A percentile compares a stretch with the other conserved stretches of the same genome.
phyloP scores from a whole-genome alignment of 495 filamentous ascomycete species.

The Hypoxylon crocopeplum region DNA sequence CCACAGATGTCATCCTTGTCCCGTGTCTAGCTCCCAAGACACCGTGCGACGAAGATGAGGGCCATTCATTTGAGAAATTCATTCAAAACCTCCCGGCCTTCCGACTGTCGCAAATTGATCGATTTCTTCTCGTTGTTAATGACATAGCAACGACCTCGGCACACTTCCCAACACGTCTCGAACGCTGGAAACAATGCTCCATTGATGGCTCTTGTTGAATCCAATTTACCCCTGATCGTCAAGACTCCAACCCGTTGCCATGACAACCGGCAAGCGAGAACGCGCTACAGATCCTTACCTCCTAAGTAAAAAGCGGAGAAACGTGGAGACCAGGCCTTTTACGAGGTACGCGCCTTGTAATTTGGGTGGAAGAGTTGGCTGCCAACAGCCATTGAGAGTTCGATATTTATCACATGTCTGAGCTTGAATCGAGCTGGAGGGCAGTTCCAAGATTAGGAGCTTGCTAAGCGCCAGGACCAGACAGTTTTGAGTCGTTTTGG shows the following conservation, averaged over 20 bases:
- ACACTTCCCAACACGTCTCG: constrained; percentile 6
- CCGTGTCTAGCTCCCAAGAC: constrained; percentile 5
- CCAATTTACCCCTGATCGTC: constrained; percentile 40
- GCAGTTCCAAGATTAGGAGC: not conserved
- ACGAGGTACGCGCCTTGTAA: constrained; percentile 29
- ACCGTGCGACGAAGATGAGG: constrained; percentile 2
- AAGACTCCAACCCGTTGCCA: constrained; percentile 33
- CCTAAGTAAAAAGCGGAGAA: constrained; percentile 31
- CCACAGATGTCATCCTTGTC: constrained; percentile 14
- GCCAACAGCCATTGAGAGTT: constrained; percentile 13
- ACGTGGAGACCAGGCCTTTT: constrained; percentile 17
- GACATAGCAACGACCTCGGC: constrained; percentile 6
- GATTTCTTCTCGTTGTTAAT: constrained; percentile 9
- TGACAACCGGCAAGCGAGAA: constrained; percentile 37
- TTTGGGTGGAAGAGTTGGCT: constrained; percentile 16
- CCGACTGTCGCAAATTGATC: constrained; percentile 21
- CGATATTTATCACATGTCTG: constrained; percentile 27
- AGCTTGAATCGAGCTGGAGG: constrained; percentile 1
- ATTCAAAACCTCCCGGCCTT: constrained; percentile 14
- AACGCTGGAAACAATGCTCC: constrained; percentile 8
- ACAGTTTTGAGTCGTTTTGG: constrained; percentile 2
- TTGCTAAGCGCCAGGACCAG: constrained; percentile 3
- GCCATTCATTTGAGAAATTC: constrained; percentile 24
- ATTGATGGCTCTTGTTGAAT: constrained; percentile 12
- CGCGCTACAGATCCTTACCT: constrained; percentile 29